phyloP scores from a whole-genome alignment of 352 stramenopile species.

The Globisporangium barbulae region DNA sequence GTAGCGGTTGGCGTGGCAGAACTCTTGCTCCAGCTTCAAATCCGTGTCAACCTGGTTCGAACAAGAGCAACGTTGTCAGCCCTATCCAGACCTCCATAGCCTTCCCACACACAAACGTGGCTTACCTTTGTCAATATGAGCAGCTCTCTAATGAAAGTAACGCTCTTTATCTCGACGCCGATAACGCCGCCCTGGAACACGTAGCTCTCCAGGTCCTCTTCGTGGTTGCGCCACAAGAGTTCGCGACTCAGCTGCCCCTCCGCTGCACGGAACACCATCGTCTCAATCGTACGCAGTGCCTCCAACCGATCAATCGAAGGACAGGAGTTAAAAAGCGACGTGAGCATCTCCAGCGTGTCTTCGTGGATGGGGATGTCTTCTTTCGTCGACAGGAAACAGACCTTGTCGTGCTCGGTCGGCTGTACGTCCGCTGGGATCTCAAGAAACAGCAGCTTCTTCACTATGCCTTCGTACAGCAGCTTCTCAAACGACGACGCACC shows the following conservation, averaged over 20 bases:
- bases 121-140: constrained; percentile 58
- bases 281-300: constrained; percentile 68
- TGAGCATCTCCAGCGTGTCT: constrained; percentile 60
- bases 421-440: constrained; percentile 82
- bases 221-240: constrained; percentile 52
- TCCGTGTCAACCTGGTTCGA: constrained; percentile 43
- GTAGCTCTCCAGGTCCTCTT: constrained; percentile 55
- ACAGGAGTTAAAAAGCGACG: constrained; percentile 55
- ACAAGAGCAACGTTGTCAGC: constrained; percentile 7
- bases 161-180: constrained; percentile 59
- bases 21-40: constrained; percentile 66
- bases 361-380: constrained; percentile 80
- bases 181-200: constrained; percentile 56
- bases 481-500: constrained; percentile 73
- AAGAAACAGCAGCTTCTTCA: constrained; percentile 82
- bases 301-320: constrained; percentile 64
- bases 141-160: constrained; percentile 53
- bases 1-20: constrained; percentile 75
- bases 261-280: constrained; percentile 71
- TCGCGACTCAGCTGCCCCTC: constrained; percentile 79
- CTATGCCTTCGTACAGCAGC: constrained; percentile 71
- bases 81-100: background rate
- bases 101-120: background rate
- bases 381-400: constrained; percentile 81
- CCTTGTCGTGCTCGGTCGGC: constrained; percentile 79